Conservation (phyloP, 768 basidiomycete genomes). For the Hypsizygus marmoreus region DNA sequence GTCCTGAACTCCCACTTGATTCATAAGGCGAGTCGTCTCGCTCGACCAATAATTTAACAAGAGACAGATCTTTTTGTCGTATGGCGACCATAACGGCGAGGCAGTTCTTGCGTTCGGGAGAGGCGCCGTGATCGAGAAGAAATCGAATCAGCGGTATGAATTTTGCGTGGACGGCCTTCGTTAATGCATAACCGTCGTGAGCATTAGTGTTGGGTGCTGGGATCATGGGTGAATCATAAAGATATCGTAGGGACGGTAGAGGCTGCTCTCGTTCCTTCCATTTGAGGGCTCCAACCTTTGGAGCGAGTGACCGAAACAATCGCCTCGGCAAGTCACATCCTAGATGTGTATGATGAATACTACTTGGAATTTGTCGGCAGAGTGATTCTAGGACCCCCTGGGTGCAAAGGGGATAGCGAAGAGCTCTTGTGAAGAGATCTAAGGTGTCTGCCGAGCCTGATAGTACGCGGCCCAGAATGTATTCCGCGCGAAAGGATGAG, state of each 20-base stretch:
- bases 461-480: slow-evolving; percentile 46
- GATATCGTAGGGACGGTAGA: slow-evolving; percentile 62
- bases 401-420: slow-evolving; percentile 66
- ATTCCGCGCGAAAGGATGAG: slow-evolving; percentile 66
- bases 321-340: slow-evolving; percentile 62
- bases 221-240: slow-evolving; percentile 45
- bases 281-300: slow-evolving; percentile 21
- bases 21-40: slow-evolving; percentile 28
- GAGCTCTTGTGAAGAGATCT: slow-evolving; percentile 45
- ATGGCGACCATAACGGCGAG: slow-evolving; percentile 81
- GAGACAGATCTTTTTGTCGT: slow-evolving; percentile 58
- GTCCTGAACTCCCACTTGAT: slow-evolving; percentile 20
- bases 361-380: slow-evolving; percentile 38
- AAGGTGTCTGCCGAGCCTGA: slow-evolving; percentile 17
- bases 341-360: slow-evolving; percentile 16
- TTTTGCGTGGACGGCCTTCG: slow-evolving; percentile 69
- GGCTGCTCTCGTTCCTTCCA: slow-evolving; percentile 59
- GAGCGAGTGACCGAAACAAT: slow-evolving; percentile 58
- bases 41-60: slow-evolving; percentile 81
- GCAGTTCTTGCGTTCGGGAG: slow-evolving; percentile 59
- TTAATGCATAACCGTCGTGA: slow-evolving; percentile 80
- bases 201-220: slow-evolving; percentile 58
- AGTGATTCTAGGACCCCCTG: slow-evolving; percentile 49
- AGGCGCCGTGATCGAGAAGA: slow-evolving; percentile 72
- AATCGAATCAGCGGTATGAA: slow-evolving; percentile 68